Conservation (phyloP, 371 early-diverging fungal species). For the Rhizomucor pusillus region DNA sequence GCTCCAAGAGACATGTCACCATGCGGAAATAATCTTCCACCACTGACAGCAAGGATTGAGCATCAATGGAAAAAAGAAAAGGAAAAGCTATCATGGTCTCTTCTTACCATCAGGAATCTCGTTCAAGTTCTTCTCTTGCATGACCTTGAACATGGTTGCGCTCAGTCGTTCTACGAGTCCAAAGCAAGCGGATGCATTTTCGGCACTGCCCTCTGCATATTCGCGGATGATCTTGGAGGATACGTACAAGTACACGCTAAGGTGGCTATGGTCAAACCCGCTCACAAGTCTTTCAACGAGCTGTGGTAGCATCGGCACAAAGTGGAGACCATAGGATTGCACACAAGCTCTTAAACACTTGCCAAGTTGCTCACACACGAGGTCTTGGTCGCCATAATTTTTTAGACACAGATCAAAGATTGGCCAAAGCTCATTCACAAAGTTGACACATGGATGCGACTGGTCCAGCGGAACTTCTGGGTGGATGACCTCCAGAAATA, state of each 20-base stretch:
- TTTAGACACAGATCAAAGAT: slow-evolving; percentile 56
- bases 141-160: slow-evolving; percentile 52
- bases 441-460: slow-evolving; percentile 68
- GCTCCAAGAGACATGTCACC: slow-evolving; percentile 49
- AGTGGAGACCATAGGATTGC: slow-evolving; percentile 58
- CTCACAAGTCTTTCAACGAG: slow-evolving; percentile 55
- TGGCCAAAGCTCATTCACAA: slow-evolving; percentile 83
- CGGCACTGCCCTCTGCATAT: slow-evolving; percentile 37
- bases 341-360: slow-evolving; percentile 67
- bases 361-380: slow-evolving; percentile 62
- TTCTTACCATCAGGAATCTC: slow-evolving; percentile 67
- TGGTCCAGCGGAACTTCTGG: slow-evolving; percentile 49
- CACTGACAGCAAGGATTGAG: slow-evolving; percentile 30
- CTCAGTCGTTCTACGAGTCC: slow-evolving; percentile 58
- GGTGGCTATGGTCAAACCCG: slow-evolving; percentile 62
- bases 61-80: no score
- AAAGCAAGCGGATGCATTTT: slow-evolving; percentile 32
- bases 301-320: slow-evolving; percentile 52
- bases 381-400: slow-evolving; percentile 49
- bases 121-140: slow-evolving; percentile 51
- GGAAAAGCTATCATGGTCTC: no score
- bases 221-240: slow-evolving; percentile 44
- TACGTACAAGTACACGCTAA: slow-evolving; percentile 77
- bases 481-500: slow-evolving; percentile 53
- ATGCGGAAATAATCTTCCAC: slow-evolving; percentile 71